Evolutionary conservation across 2,329 filamentous ascomycete genomes (phyloP).

Genomic region (Stemphylium lycopersici): DNA sequence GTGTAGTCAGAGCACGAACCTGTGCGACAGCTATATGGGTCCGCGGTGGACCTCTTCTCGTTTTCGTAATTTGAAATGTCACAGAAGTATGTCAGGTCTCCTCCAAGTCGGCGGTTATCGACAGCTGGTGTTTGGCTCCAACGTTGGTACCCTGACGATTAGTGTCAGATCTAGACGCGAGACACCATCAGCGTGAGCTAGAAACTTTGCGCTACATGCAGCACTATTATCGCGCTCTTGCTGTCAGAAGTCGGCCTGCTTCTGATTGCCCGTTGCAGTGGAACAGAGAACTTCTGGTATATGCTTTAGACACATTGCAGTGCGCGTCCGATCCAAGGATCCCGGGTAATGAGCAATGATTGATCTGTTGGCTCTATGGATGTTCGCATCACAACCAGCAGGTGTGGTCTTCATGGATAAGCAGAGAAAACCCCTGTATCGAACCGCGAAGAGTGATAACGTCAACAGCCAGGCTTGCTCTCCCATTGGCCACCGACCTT

Average conservation of each 20-base stretch:
- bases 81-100: constrained; percentile 12
- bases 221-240: background rate
- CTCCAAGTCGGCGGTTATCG: constrained; percentile 22
- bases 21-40: constrained; percentile 5
- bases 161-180: constrained; percentile 1
- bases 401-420: constrained; percentile 3
- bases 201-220: background rate
- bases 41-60: background rate
- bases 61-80: constrained; percentile 9
- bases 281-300: background rate
- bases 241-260: background rate
- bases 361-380: constrained; percentile 2
- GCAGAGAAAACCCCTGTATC: constrained; percentile 32
- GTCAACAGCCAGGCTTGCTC: constrained; percentile 12
- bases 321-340: background rate
- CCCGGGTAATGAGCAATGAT: background rate
- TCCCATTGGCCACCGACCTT: constrained; percentile 34
- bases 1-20: constrained; percentile 7
- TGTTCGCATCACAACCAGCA: background rate
- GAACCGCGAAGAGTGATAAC: constrained; percentile 30
- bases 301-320: background rate
- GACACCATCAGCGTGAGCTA: background rate
- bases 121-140: constrained; percentile 10
- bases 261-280: background rate
- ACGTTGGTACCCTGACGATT: background rate